phyloP scores from a whole-genome alignment of 768 basidiomycete species.

The Lentinula sp. region DNA sequence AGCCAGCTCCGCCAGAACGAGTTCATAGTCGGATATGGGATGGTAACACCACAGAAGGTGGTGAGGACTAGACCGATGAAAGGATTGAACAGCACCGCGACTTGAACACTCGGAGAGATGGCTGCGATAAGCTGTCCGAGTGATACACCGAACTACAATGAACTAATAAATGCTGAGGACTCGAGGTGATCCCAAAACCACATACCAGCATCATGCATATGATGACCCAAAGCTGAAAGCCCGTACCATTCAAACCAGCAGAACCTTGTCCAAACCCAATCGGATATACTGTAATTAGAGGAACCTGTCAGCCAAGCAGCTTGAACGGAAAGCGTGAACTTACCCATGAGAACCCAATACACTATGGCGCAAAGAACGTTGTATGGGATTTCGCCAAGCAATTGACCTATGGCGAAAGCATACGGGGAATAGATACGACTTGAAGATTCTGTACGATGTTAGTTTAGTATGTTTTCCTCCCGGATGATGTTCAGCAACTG shows the following conservation, averaged over 20 bases:
- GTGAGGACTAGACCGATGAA: constrained; percentile 60
- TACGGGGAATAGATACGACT: constrained; percentile 83
- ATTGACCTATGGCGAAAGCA: constrained; percentile 79
- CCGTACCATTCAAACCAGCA: constrained; percentile 55
- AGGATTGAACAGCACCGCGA: constrained; percentile 78
- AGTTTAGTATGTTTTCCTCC: constrained; percentile 1
- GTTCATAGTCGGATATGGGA: constrained; percentile 59
- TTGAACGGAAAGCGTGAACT: constrained; percentile 9
- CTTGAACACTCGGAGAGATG: constrained; percentile 68
- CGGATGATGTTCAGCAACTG: constrained; percentile 1
- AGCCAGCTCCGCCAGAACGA: constrained; percentile 76
- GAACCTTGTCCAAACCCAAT: constrained; percentile 58
- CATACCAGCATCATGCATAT: constrained; percentile 54
- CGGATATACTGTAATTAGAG: constrained; percentile 36
- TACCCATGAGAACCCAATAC: constrained; percentile 73
- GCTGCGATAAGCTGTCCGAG: constrained; percentile 72
- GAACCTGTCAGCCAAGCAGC: background rate
- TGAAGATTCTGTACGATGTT: constrained; percentile 48
- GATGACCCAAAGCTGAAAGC: constrained; percentile 65
- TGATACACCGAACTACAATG: constrained; percentile 54
- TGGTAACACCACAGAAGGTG: constrained; percentile 78
- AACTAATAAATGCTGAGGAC: background rate
- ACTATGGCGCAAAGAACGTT: constrained; percentile 61
- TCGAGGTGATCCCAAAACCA: background rate
- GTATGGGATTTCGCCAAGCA: constrained; percentile 78